Evolutionary conservation across 2,329 filamentous ascomycete species (phyloP).

Genomic region (Penicillium frequentans): DNA sequence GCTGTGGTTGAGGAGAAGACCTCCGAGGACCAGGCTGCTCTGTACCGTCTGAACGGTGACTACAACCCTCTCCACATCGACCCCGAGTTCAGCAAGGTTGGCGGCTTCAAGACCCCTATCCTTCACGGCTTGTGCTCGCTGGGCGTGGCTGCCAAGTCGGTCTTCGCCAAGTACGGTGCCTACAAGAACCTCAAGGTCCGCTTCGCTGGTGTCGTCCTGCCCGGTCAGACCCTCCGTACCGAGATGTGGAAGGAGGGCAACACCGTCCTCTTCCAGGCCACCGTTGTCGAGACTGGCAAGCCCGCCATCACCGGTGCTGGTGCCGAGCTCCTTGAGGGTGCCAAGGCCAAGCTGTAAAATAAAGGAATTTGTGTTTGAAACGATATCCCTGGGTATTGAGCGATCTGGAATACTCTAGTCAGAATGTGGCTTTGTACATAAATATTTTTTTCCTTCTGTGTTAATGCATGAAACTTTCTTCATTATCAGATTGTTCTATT

Average conservation of each 20-base stretch:
- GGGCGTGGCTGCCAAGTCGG: conserved; percentile 85
- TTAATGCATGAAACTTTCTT: neutral
- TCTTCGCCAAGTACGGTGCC: conserved; percentile 77
- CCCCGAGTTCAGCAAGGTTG: conserved; percentile 88
- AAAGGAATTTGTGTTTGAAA: conserved; percentile 16
- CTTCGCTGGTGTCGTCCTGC: conserved; percentile 81
- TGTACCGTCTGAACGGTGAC: conserved; percentile 93
- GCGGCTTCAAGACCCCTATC: conserved; percentile 92
- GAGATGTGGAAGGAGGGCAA: conserved; percentile 92
- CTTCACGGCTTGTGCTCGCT: conserved; percentile 97
- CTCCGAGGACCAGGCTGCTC: conserved; percentile 82
- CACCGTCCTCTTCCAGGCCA: conserved; percentile 79
- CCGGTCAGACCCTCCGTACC: conserved; percentile 84
- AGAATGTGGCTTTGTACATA: conserved; percentile 24
- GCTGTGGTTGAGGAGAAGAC: conserved; percentile 82
- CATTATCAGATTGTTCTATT: neutral
- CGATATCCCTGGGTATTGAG: conserved; percentile 17
- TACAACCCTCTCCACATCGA: conserved; percentile 97
- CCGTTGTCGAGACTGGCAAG: conserved; percentile 91
- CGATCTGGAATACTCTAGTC: conserved; percentile 14
- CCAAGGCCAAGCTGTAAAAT: conserved; percentile 53
- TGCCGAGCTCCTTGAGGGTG: conserved; percentile 65
- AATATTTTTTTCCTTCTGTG: neutral
- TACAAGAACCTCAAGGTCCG: conserved; percentile 92
- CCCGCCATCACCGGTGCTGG: conserved; percentile 78